phyloP scores from a whole-genome alignment of 108 stramenopile genomes.

The Nannochloropsis gaditana region DNA sequence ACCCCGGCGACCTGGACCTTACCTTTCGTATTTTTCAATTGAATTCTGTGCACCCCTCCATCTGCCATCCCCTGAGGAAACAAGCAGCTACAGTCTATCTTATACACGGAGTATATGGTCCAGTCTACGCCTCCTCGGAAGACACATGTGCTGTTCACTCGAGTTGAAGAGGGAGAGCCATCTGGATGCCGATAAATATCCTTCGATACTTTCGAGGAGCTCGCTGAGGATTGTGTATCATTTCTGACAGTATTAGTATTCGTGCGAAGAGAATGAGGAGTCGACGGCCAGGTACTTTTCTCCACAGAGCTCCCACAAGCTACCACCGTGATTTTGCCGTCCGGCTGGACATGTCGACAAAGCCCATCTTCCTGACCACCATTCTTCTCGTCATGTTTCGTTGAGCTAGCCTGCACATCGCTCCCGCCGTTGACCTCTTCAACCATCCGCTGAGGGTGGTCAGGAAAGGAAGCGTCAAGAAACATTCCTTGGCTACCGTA shows the following conservation, averaged over 20 bases:
- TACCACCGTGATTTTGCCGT: background rate
- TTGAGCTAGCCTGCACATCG: background rate
- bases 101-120: background rate
- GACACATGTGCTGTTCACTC: background rate
- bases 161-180: background rate
- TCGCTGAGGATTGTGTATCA: too few relatives aligned
- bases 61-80: conserved; percentile 2
- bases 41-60: conserved; percentile 6
- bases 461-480: background rate
- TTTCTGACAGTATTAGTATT: too few relatives aligned
- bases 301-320: background rate
- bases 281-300: too few relatives aligned
- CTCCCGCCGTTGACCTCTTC: background rate
- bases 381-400: background rate
- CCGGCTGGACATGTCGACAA: background rate
- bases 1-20: background rate
- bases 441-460: background rate
- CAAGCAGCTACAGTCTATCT: background rate
- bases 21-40: background rate
- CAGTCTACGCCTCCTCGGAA: background rate
- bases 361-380: background rate
- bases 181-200: background rate
- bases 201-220: too few relatives aligned
- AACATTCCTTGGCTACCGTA: conserved; percentile 2
- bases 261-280: too few relatives aligned